Evolutionary conservation across 805 yeast genomes (phyloP), one percentile per base, ranked within the genome.

Genomic region (Lipomyces lipofer): DNA sequence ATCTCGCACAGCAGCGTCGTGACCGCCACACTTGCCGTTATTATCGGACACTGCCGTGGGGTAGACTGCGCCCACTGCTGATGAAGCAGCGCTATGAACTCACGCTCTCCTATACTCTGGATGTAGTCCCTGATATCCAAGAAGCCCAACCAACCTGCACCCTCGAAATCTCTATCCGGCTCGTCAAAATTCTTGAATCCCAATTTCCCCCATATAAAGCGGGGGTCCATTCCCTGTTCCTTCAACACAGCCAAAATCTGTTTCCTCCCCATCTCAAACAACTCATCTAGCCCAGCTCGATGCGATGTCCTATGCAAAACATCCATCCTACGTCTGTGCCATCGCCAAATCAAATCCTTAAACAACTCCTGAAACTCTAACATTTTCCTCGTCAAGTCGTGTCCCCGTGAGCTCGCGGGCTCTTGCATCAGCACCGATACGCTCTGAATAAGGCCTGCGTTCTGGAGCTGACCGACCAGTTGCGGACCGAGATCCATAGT

Each of bases 91-190:
- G 42, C 27, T 2, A 40, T 29, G 28, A 51, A 40, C 19, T 13
- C 24, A 12, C n/a, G n/a, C n/a, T n/a, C n/a, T n/a, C n/a, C n/a
- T n/a, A n/a, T n/a, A n/a, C n/a, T n/a, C n/a, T n/a, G n/a, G n/a
- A n/a, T n/a, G n/a, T n/a, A n/a, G n/a, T n/a, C n/a, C n/a, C 24
- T n/a, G 2, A 56, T 22, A 42, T 56, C 58, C 10, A 52, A 39
- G 13, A 52, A 29, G 9, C 58, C 60, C 2, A 56, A 33, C 49
- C 48, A 56, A 1, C 58, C 60, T 7, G 51, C 42, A 13, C 28
- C 9, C 21, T 38, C 44, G 19, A 52, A 48, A 30, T 52, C 52
- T 3, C 9, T 30, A 13, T 19, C 50, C 2, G 54, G 58, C 6
- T 12, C 30, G 13, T 27, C 36, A 12, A 32, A 32, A 35, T 47